Base-by-base conservation (phyloP, 164 flowering plant genomes). In the Magnolia changhungtana region DNA sequence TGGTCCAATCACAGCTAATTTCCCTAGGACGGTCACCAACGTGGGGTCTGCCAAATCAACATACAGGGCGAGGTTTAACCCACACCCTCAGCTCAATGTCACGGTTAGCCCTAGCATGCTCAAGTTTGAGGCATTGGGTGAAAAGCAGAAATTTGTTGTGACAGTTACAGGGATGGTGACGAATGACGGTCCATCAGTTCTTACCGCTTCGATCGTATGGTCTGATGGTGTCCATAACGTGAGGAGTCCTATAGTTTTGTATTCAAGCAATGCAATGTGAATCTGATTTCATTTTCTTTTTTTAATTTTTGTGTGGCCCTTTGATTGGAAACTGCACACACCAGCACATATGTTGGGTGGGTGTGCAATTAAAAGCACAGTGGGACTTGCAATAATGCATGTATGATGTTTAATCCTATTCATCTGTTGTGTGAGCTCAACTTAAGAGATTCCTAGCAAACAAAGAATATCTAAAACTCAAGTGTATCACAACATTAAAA, bases 171-270 rank as follows among this genome's bases (percentile, higher is more conserved):
- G 9, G 4, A n/a, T 45, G 0, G 5, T 61, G 21, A n/a, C 21
- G 9, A 14, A n/a, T 7, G 18, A 37, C 21, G 11, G 13, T 24
- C 24, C 23, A 0, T 11, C 67, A 64, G 23, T 64, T 23, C 23
- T 76, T 2, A 85, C 87, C 20, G 88, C 80, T 71, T 74, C 87
- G 63, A 78, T 90, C 74, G 81, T 80, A 49, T 90, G 94, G 93
- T 81, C 80, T 66, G 93, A 92, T 83, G 92, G 91, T 0, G 72
- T 76, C n/a, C 73, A 81, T 74, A 80, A 78, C 78, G 93, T 91
- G 14, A 83, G 88, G 76, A 91, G 93, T 75, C 93, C 93, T 3
- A 77, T 91, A 79, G 89, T 88, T 61, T 87, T 83, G 3, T 72
- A 76, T 51, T 18, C 75, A 10, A 16, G 13, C 61, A 37, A 37